Evolutionary conservation across 2,329 filamentous ascomycete genomes (phyloP), one percentile per base, ranked within the genome.

Genomic region (Lasiodiplodia citricola): DNA sequence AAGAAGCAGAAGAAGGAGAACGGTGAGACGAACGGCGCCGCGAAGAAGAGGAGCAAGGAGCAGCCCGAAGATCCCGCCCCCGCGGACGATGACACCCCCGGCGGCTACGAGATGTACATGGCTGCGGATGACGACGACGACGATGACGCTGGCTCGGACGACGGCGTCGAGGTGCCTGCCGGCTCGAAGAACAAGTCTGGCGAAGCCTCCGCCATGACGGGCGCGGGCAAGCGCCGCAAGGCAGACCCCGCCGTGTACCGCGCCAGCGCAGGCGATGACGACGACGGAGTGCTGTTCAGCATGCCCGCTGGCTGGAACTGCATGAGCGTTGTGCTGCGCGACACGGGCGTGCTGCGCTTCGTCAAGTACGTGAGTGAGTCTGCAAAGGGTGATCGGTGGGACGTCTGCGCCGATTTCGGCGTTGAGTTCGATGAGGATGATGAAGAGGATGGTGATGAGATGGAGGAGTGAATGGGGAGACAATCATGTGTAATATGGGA

Each of bases 101-200:
- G 92, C 67, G 92, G 92, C 38, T 91, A 93, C 77, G 91, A 94
- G 76, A 92, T 97, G 69, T 97, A 97, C 85, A 97, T 97, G 94
- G 94, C 93, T 0, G 92, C 91, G 69, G 87, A 89, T 62, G 92
- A 94, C 50, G 90, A 69, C 54, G 87, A 89, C 57, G 80, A 84
- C 65, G 92, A 94, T 51, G 90, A 78, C 67, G 72, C 68, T 25
- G 78, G 75, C 21, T 79, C 79, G 13, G 75, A 82, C 54, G 75
- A 81, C 62, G 80, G 77, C 41, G 77, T 80, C 50, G 75, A 74
- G 37, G 78, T 82, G 16, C 77, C 79, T 6, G 56, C 73, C 8
- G 71, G 72, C 54, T 70, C 74, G 57, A 66, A 71, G 50, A 70
- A 68, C 52, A 74, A 71, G 60, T 41, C 58, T 35, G 73, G 72